A percentile compares a stretch with the other conserved stretches of the same genome.
Conservation (phyloP, 805 yeast genomes). For the Saccharomyces cerevisiae region DNA sequence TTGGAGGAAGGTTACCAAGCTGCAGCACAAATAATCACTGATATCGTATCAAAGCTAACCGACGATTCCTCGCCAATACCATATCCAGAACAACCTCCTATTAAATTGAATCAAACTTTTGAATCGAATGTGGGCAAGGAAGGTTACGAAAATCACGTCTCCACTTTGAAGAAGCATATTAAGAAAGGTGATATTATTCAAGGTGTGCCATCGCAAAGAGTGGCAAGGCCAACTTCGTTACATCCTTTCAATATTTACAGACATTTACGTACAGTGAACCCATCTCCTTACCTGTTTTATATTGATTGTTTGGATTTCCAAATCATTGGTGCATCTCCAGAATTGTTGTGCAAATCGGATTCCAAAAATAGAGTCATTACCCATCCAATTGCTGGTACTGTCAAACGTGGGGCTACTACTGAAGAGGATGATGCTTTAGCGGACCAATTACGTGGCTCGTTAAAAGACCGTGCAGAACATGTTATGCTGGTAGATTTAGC, state of each 20-base stretch:
- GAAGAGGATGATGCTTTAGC: slow-evolving; percentile 90
- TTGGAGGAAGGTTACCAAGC: slow-evolving; percentile 39
- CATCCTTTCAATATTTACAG: slow-evolving; percentile 96
- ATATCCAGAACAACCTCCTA: slow-evolving; percentile 69
- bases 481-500: slow-evolving; percentile 98
- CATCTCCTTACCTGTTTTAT: slow-evolving; percentile 94
- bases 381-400: slow-evolving; percentile 98
- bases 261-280: slow-evolving; percentile 90
- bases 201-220: slow-evolving; percentile 96
- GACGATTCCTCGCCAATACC: slow-evolving; percentile 38
- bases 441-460: slow-evolving; percentile 56
- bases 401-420: slow-evolving; percentile 77
- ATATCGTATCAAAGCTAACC: slow-evolving; percentile 42
- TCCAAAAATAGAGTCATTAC: slow-evolving; percentile 66
- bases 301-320: slow-evolving; percentile 89
- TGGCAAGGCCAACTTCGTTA: slow-evolving; percentile 86
- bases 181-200: slow-evolving; percentile 90
- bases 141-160: slow-evolving; percentile 84
- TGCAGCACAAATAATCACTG: slow-evolving; percentile 53
- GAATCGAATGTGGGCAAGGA: slow-evolving; percentile 87
- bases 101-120: slow-evolving; percentile 58
- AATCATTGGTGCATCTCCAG: slow-evolving; percentile 96
- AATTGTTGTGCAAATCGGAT: slow-evolving; percentile 78
- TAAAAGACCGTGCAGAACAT: slow-evolving; percentile 95
- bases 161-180: slow-evolving; percentile 68